Percentiles rank a stretch among this genome's conserved stretches.
phyloP scores from a whole-genome alignment of 208 protist species.

The Trypanosoma conorhini region DNA sequence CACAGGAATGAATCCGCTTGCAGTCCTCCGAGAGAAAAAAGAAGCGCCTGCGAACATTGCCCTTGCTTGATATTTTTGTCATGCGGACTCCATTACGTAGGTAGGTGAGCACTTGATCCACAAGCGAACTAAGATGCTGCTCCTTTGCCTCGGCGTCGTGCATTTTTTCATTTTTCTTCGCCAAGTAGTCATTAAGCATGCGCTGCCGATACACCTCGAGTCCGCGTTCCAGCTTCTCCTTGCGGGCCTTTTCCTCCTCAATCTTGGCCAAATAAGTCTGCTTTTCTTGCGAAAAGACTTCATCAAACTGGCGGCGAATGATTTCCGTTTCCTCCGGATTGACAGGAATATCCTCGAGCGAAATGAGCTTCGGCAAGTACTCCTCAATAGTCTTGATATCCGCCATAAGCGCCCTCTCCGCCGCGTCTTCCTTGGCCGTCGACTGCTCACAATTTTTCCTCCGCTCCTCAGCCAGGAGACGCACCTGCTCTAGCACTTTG shows the following conservation, averaged over 20 bases:
- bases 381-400: slow-evolving; percentile 89
- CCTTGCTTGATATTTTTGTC: slow-evolving; percentile 89
- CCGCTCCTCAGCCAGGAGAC: slow-evolving; percentile 66
- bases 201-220: slow-evolving; percentile 81
- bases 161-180: slow-evolving; percentile 83
- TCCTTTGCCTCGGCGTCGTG: slow-evolving; percentile 89
- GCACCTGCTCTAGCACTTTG: slow-evolving; percentile 81
- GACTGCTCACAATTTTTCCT: slow-evolving; percentile 68
- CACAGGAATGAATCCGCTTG: slow-evolving; percentile 87
- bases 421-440: slow-evolving; percentile 67
- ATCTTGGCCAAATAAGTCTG: slow-evolving; percentile 73
- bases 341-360: slow-evolving; percentile 81
- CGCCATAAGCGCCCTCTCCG: slow-evolving; percentile 68
- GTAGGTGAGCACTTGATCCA: slow-evolving; percentile 89
- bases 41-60: slow-evolving; percentile 69
- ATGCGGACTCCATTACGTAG: slow-evolving; percentile 82
- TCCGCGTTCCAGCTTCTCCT: slow-evolving; percentile 88
- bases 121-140: slow-evolving; percentile 74
- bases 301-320: slow-evolving; percentile 87
- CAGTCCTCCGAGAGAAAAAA: slow-evolving; percentile 91
- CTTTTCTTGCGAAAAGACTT: slow-evolving; percentile 86
- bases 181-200: slow-evolving; percentile 73
- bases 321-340: slow-evolving; percentile 85
- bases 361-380: slow-evolving; percentile 88
- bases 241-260: slow-evolving; percentile 83